Percentiles rank a stretch among this genome's conserved stretches.
Conservation (phyloP, 2,329 filamentous ascomycete species). For the Beauveria brongniartii region DNA sequence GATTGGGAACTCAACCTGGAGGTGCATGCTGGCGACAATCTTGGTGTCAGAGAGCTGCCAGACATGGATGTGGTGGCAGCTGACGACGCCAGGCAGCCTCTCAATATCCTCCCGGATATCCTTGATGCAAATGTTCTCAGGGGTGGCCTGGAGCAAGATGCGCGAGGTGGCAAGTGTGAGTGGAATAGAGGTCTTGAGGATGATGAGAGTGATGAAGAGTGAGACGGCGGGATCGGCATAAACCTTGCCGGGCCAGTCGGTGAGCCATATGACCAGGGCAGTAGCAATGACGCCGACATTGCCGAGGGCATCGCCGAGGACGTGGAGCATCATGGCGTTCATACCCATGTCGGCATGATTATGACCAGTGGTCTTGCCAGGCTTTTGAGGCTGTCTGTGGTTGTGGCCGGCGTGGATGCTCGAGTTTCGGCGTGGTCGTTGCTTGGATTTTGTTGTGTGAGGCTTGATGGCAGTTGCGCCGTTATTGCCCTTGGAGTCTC, state of each 20-base stretch:
- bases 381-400: conserved; percentile 65
- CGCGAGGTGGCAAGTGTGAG: conserved; percentile 73
- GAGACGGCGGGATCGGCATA: conserved; percentile 92
- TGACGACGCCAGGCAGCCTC: conserved; percentile 72
- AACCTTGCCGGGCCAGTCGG: conserved; percentile 68
- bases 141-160: conserved; percentile 89
- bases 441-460: conserved; percentile 19
- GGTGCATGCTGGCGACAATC: conserved; percentile 84
- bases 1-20: conserved; percentile 86
- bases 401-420: conserved; percentile 65
- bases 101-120: conserved; percentile 92
- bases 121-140: conserved; percentile 76
- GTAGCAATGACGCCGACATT: conserved; percentile 81
- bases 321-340: conserved; percentile 72
- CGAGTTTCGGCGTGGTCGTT: conserved; percentile 36
- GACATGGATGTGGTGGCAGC: conserved; percentile 92
- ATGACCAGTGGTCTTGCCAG: conserved; percentile 56
- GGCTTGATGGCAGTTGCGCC: conserved; percentile 17
- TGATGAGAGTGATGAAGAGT: conserved; percentile 80
- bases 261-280: conserved; percentile 86
- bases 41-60: conserved; percentile 97
- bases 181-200: conserved; percentile 66
- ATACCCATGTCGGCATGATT: conserved; percentile 90
- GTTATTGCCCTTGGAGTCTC: conserved; percentile 25
- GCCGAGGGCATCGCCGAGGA: conserved; percentile 75